Evolutionary conservation across 2,329 filamentous ascomycete genomes (phyloP), one percentile per base, ranked within the genome.

Genomic region (Nigrospora oryzae): DNA sequence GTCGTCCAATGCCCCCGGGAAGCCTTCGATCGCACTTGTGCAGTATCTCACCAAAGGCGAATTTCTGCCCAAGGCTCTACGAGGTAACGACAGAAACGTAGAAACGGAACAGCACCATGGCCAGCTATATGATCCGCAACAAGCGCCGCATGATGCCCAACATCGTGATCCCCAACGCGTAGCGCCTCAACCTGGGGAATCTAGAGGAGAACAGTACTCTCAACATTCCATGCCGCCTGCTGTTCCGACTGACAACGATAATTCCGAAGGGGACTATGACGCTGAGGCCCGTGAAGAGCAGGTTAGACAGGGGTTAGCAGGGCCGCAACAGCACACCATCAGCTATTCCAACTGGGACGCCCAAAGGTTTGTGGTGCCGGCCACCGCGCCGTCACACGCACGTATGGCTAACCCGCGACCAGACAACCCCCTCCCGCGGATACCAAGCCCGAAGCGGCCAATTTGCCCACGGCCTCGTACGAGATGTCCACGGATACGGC

Each of bases 381-480:
- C 28, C 11, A 30, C 31, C 11, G 28, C 16, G 8, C 28, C 10
- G 36, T 35, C 36, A 10, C 23, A 28, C 23, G 23, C 2, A 28
- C 23, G 10, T 10, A 10, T 19, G 11, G 13, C 12, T 35, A 11
- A 28, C 17, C 46, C 39, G n/a, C 38, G 32, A 36, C 40, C 52
- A 86, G 83, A 60, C 77, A 83, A 55, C 66, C 81, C 38, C 81
- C 81, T 46, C 80, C 81, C 11, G 45, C 63, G 36, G 65, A 86
- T 57, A 88, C 89, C 5, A 84, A 74, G 58, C 90, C 90, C 10
- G 93, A 97, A 71, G 91, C 89, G 7, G 71, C 79, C 49, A 88
- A 94, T 62, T 86, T 97, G 58, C 88, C 89, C 14, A 74, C 75
- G 39, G 79, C 81, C 46, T 81, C 81, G 45, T 97, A 97, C 64